Evolutionary conservation across 768 basidiomycete species (phyloP).

Genomic region (Lactarius vividus): DNA sequence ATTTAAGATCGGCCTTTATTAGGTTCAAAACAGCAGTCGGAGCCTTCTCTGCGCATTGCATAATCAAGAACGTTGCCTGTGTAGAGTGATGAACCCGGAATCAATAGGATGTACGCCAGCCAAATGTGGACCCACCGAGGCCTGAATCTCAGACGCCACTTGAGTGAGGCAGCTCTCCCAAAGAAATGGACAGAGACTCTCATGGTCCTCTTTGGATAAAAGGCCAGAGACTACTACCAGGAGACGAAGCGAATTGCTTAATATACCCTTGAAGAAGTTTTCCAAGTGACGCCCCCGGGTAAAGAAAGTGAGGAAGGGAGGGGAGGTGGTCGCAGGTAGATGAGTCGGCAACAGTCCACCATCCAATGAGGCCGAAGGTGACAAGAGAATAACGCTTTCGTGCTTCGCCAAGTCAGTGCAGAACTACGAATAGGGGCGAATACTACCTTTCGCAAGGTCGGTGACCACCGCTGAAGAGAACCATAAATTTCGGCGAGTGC

Average conservation of each 20-base stretch:
- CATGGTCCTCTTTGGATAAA: conserved; percentile 48
- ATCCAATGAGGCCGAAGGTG: conserved; percentile 6
- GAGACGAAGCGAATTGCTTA: conserved; percentile 47
- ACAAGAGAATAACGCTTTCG: conserved; percentile 6
- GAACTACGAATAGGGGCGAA: background rate
- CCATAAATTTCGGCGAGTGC: conserved; percentile 13
- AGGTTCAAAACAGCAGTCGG: background rate
- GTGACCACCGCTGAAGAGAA: conserved; percentile 16
- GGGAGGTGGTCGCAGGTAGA: conserved; percentile 26
- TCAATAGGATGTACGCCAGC: background rate
- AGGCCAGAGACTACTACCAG: conserved; percentile 61
- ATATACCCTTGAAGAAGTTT: conserved; percentile 25
- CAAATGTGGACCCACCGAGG: conserved; percentile 44
- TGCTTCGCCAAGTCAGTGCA: conserved; percentile 18
- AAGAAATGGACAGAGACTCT: conserved; percentile 50
- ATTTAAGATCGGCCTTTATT: conserved; percentile 19
- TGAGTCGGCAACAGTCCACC: background rate
- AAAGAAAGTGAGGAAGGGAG: conserved; percentile 14
- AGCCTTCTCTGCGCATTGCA: conserved; percentile 32
- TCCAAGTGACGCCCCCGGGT: conserved; percentile 17
- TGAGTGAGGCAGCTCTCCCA: conserved; percentile 55
- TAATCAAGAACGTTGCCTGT: conserved; percentile 30
- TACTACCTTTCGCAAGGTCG: conserved; percentile 18
- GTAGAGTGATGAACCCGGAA: background rate
- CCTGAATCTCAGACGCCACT: conserved; percentile 39